Base-by-base conservation (phyloP, 2,329 filamentous ascomycete genomes). In the Cladosporium sp. region DNA sequence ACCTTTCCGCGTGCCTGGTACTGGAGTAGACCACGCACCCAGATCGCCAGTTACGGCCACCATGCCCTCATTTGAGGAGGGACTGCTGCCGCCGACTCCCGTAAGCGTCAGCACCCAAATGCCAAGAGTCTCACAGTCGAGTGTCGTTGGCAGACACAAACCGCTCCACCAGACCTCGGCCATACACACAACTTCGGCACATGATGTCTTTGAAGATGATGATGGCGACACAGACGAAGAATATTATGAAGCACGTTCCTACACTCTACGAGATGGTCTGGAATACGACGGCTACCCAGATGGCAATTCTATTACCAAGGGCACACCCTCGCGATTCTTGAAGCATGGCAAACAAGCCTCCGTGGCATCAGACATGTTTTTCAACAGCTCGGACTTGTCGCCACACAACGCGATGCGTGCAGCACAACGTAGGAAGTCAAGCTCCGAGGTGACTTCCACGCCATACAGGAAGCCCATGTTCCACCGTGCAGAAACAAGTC, bases 281-380 rank as follows among this genome's bases (percentile, higher is more conserved):
- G 68, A 72, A 48, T 71, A 73, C 51, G 70, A 72, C 58, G 73
- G 67, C 53, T 77, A 74, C 65, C 75, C 76, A 3, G 73, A 75
- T 63, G 75, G 75, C 58, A 72, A 71, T 49, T 75, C 74, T 13
- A 75, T 78, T 56, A 58, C 71, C 18, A 70, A 68, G 63, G 76
- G 76, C 39, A 78, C 75, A 48, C 76, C 76, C 23, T 76, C 74
- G 16, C 72, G 76, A 26, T 76, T 78, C 60, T 68, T 76, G 36
- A 72, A 72, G 51, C 73, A 72, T 46, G 65, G 67, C n/a, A 68
- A 66, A 53, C 68, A 70, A 18, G 64, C 68, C 13, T 66, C 66
- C 14, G 36, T 58, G 10, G 68, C 67, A 6, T 46, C 51, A 16
- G 57, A 67, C 49, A 66, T 71, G 39, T 67, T 72, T 51, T 71